Evolutionary conservation across 768 basidiomycete species (phyloP).

Genomic region (Paxillus involutus): DNA sequence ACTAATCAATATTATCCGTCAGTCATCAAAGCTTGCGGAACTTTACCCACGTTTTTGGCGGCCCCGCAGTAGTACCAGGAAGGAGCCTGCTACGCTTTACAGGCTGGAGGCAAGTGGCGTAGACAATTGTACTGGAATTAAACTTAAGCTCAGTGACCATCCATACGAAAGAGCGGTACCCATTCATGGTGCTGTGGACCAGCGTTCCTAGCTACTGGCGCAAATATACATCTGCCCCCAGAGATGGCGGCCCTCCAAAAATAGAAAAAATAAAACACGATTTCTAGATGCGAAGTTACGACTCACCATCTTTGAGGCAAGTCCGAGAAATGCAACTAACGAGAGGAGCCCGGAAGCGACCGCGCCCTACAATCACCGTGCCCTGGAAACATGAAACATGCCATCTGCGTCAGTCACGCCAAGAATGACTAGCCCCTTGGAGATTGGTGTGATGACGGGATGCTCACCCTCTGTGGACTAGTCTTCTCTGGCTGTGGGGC

Average conservation of each 20-base stretch:
- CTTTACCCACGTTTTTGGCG: constrained; percentile 2
- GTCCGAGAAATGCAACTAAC: too few relatives aligned
- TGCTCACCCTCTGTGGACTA: constrained; percentile 16
- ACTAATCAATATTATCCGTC: not conserved
- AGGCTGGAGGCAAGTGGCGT: not conserved
- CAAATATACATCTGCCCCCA: too few relatives aligned
- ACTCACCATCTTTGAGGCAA: too few relatives aligned
- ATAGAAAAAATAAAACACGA: too few relatives aligned
- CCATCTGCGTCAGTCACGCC: constrained; percentile 48
- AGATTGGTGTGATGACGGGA: constrained; percentile 14
- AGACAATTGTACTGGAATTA: not conserved
- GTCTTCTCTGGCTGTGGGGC: constrained; percentile 4
- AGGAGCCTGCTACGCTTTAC: not conserved
- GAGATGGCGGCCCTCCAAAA: too few relatives aligned
- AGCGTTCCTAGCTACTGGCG: too few relatives aligned
- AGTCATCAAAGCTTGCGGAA: not conserved
- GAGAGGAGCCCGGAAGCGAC: too few relatives aligned
- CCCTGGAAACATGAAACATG: constrained; percentile 70
- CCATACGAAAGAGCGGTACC: not conserved
- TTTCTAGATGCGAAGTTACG: too few relatives aligned
- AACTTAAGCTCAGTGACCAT: not conserved
- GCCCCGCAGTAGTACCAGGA: not conserved
- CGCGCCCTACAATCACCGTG: too few relatives aligned
- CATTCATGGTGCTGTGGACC: too few relatives aligned
- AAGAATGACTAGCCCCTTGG: constrained; percentile 37